Conservation (phyloP, 768 basidiomycete species). For the Naganishia friedmannii region DNA sequence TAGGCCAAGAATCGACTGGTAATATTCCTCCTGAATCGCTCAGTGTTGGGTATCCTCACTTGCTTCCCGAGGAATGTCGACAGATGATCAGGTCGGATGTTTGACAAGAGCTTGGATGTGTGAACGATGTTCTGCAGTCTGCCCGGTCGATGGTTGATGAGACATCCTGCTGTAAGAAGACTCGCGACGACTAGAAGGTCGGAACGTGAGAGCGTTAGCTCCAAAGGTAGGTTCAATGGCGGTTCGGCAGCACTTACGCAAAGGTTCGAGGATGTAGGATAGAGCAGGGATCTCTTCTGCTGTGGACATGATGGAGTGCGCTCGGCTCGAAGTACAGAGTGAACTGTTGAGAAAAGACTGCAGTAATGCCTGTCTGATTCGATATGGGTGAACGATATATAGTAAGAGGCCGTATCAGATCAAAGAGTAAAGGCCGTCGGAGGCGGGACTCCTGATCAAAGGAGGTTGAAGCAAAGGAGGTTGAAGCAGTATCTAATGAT, state of each 20-base stretch:
- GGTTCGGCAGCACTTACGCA: slow-evolving; percentile 34
- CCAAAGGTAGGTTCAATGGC: neutral
- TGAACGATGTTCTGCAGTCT: slow-evolving; percentile 36
- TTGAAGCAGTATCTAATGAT: neutral
- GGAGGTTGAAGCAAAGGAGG: neutral
- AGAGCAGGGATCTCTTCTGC: slow-evolving; percentile 42
- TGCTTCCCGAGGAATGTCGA: slow-evolving; percentile 25
- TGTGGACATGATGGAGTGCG: slow-evolving; percentile 38
- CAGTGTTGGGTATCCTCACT: slow-evolving; percentile 37
- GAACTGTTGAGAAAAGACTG: neutral
- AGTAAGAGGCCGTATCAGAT: neutral
- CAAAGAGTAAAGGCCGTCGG: too few relatives aligned
- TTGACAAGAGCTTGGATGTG: slow-evolving; percentile 28
- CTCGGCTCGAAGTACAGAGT: neutral
- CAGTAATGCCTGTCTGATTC: neutral
- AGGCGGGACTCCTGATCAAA: neutral
- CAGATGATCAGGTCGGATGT: slow-evolving; percentile 8
- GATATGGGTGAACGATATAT: neutral
- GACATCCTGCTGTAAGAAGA: slow-evolving; percentile 39
- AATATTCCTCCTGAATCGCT: slow-evolving; percentile 37
- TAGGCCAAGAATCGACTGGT: slow-evolving; percentile 38
- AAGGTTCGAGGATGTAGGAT: slow-evolving; percentile 43
- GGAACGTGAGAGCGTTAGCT: neutral
- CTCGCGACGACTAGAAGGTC: slow-evolving; percentile 37
- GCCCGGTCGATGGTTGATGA: slow-evolving; percentile 36